These are phyloP conservation scores for Nicotiana noctiflora DNA, from an alignment of 257 asterid species.

Conservation along the genomic window DNA sequence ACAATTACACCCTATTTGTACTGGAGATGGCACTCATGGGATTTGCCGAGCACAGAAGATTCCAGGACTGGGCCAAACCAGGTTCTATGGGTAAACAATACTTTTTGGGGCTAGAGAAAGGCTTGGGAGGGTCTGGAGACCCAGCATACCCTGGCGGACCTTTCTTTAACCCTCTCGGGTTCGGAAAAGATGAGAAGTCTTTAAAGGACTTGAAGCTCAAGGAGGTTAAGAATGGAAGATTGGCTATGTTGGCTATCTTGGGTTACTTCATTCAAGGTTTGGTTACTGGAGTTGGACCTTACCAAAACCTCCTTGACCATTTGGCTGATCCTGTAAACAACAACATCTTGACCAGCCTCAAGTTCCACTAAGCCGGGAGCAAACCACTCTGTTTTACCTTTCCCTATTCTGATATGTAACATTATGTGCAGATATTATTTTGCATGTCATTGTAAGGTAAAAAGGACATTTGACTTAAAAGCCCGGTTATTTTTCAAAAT, in stretches of 20 bases:
- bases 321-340: slow-evolving; percentile 84
- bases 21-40: slow-evolving; percentile 91
- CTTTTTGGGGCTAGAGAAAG: slow-evolving; percentile 79
- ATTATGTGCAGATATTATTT: slow-evolving; percentile 27
- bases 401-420: slow-evolving; percentile 15
- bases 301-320: slow-evolving; percentile 76
- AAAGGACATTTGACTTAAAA: slow-evolving; percentile 6
- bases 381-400: background rate
- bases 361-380: slow-evolving; percentile 59
- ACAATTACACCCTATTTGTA: slow-evolving; percentile 66
- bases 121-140: slow-evolving; percentile 64
- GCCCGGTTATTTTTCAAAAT: slow-evolving; percentile 9
- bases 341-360: slow-evolving; percentile 81
- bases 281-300: slow-evolving; percentile 88
- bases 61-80: slow-evolving; percentile 80
- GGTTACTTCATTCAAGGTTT: slow-evolving; percentile 83
- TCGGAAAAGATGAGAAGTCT: slow-evolving; percentile 11
- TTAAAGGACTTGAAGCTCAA: slow-evolving; percentile 46
- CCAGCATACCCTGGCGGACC: slow-evolving; percentile 25
- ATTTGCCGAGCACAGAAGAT: slow-evolving; percentile 86
- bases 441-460: slow-evolving; percentile 15
- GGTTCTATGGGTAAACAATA: slow-evolving; percentile 90
- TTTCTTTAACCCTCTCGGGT: slow-evolving; percentile 12
- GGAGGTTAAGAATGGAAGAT: slow-evolving; percentile 88
- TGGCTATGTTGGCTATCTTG: slow-evolving; percentile 88